Percentiles rank a stretch among this genome's conserved stretches.
Evolutionary conservation across 2,329 filamentous ascomycete genomes (phyloP).

Genomic region (Allantophomopsis cytisporea): DNA sequence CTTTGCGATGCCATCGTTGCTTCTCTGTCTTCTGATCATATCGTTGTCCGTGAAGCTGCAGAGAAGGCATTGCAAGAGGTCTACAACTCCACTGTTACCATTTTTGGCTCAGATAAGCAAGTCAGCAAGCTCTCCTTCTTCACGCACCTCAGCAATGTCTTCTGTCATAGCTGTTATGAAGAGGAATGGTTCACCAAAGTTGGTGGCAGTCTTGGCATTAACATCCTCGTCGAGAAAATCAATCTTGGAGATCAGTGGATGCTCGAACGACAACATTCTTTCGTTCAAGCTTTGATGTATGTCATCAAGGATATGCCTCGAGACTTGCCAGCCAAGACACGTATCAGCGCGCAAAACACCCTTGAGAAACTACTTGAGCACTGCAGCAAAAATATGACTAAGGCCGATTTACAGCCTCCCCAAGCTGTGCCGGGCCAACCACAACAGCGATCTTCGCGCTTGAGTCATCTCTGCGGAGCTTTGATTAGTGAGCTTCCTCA

Average conservation of each 20-base stretch:
- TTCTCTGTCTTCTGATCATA: constrained; percentile 74
- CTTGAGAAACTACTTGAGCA: constrained; percentile 66
- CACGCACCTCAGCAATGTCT: constrained; percentile 64
- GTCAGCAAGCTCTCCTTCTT: constrained; percentile 77
- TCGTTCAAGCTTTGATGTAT: constrained; percentile 84
- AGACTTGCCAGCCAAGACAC: constrained; percentile 82
- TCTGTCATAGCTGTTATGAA: constrained; percentile 90
- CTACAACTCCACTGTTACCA: constrained; percentile 59
- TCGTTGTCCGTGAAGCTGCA: constrained; percentile 68
- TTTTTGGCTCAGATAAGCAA: constrained; percentile 63
- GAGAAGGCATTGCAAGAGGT: constrained; percentile 67
- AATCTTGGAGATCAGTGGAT: constrained; percentile 80
- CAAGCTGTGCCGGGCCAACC: constrained; percentile 41
- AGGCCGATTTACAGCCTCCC: constrained; percentile 53
- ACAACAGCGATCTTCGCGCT: constrained; percentile 45
- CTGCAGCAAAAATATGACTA: constrained; percentile 67
- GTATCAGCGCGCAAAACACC: constrained; percentile 70
- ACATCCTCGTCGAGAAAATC: constrained; percentile 72
- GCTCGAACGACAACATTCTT: constrained; percentile 68
- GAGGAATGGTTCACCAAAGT: constrained; percentile 99
- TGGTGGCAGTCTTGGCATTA: constrained; percentile 82
- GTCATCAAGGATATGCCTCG: constrained; percentile 97
- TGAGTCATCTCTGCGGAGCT: constrained; percentile 68
- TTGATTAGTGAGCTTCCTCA: constrained; percentile 84
- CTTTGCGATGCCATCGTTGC: constrained; percentile 85